Evolutionary conservation across 2,329 filamentous ascomycete genomes (phyloP).

Genomic region (Fusarium albidum): DNA sequence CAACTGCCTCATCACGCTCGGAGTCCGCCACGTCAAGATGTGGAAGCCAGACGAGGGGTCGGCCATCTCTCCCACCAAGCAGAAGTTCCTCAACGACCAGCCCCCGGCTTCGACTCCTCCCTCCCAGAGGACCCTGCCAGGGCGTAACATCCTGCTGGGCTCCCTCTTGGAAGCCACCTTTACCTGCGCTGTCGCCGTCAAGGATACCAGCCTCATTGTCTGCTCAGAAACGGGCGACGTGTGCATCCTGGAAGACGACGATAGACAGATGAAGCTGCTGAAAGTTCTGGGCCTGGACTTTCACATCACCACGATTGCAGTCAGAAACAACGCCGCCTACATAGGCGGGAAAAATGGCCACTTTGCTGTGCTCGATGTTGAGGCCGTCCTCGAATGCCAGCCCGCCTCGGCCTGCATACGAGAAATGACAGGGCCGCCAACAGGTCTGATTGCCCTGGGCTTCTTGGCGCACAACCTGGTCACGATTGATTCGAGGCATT

Average conservation of each 20-base stretch:
- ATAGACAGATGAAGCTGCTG: slow-evolving; percentile 74
- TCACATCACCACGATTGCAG: slow-evolving; percentile 70
- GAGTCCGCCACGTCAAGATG: slow-evolving; percentile 90
- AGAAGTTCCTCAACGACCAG: slow-evolving; percentile 59
- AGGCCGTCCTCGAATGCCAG: slow-evolving; percentile 55
- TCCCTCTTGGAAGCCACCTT: slow-evolving; percentile 85
- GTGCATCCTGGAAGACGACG: slow-evolving; percentile 84
- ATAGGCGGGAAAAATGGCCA: slow-evolving; percentile 73
- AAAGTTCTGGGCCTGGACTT: slow-evolving; percentile 74
- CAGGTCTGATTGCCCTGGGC: slow-evolving; percentile 71
- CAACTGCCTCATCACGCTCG: slow-evolving; percentile 81
- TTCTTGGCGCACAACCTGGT: slow-evolving; percentile 73
- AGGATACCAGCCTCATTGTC: slow-evolving; percentile 78
- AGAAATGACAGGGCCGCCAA: slow-evolving; percentile 47
- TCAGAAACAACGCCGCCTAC: slow-evolving; percentile 67
- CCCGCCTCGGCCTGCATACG: slow-evolving; percentile 47
- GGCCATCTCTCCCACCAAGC: slow-evolving; percentile 69
- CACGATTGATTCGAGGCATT: slow-evolving; percentile 77
- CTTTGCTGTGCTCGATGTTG: slow-evolving; percentile 62
- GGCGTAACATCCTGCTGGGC: slow-evolving; percentile 88
- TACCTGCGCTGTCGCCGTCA: slow-evolving; percentile 74
- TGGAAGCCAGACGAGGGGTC: slow-evolving; percentile 82
- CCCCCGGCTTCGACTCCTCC: slow-evolving; percentile 41
- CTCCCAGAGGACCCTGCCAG: slow-evolving; percentile 72
- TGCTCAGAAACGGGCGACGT: slow-evolving; percentile 89